These are phyloP conservation scores for Mrakia hoshinonis DNA, from an alignment of 768 basidiomycete genomes.

Conservation along the genomic window DNA sequence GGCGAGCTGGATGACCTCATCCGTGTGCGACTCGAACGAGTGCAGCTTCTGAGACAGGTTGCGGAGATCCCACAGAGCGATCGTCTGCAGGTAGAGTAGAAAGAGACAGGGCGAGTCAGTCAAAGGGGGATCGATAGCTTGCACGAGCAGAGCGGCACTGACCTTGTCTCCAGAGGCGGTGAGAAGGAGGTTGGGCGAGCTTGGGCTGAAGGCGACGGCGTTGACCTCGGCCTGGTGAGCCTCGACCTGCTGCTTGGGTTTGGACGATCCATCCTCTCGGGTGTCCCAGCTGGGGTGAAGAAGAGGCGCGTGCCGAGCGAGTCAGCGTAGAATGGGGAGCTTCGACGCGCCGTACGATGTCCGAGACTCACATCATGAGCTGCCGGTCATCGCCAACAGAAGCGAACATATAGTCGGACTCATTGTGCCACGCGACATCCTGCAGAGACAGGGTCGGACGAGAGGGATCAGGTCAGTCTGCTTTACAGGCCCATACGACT, in stretches of 20 bases:
- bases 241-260: constrained; percentile 62
- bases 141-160: background rate
- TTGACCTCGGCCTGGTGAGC: constrained; percentile 89
- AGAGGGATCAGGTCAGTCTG: background rate
- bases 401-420: constrained; percentile 71
- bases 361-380: constrained; percentile 87
- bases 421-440: constrained; percentile 95
- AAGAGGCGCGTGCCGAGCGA: no score
- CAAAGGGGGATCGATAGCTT: background rate
- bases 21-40: constrained; percentile 82
- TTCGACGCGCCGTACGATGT: no score
- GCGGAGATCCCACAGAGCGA: constrained; percentile 78
- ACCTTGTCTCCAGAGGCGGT: constrained; percentile 88
- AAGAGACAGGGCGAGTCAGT: background rate
- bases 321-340: background rate
- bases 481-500: background rate
- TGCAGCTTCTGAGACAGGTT: constrained; percentile 62
- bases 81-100: constrained; percentile 52
- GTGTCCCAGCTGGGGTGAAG: constrained; percentile 97
- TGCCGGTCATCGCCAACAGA: constrained; percentile 94
- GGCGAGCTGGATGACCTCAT: constrained; percentile 84
- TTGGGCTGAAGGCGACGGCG: constrained; percentile 80
- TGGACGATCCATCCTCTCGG: constrained; percentile 46
- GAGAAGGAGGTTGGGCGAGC: constrained; percentile 64
- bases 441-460: constrained; percentile 36